Percentiles rank a stretch among this genome's conserved stretches.
Conservation (phyloP, 352 stramenopile species). For the Thalassiosira hispida region DNA sequence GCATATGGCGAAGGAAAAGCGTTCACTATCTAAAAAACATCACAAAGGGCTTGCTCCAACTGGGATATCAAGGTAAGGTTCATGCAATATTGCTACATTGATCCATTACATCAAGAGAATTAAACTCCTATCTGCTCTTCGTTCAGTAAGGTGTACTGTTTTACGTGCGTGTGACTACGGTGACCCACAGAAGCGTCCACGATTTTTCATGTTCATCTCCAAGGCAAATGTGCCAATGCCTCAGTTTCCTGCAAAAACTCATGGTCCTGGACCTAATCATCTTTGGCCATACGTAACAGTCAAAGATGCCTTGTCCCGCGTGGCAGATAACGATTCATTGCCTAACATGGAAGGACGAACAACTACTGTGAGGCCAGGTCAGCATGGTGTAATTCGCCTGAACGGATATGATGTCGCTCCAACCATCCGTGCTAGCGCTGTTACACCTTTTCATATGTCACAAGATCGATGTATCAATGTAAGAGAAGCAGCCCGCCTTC, state of each 20-base stretch:
- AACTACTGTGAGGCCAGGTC: slow-evolving; percentile 16
- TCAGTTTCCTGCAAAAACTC: slow-evolving; percentile 29
- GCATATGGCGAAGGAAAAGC: slow-evolving; percentile 18
- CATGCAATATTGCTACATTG: too few relatives aligned
- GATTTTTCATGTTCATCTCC: slow-evolving; percentile 49
- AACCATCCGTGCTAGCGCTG: slow-evolving; percentile 24
- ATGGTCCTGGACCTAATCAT: slow-evolving; percentile 10
- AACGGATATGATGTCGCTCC: slow-evolving; percentile 23
- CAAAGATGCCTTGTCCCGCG: slow-evolving; percentile 30
- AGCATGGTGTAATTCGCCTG: slow-evolving; percentile 29
- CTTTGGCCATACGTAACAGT: slow-evolving; percentile 33
- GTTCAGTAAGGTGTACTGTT: slow-evolving; percentile 21
- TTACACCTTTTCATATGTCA: slow-evolving; percentile 46
- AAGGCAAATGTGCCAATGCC: slow-evolving; percentile 33
- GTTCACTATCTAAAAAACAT: slow-evolving; percentile 47
- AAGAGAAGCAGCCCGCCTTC: slow-evolving; percentile 51
- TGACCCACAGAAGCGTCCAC: slow-evolving; percentile 48
- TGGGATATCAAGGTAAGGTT: slow-evolving; percentile 63
- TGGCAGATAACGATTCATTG: slow-evolving; percentile 18
- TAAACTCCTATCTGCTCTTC: too few relatives aligned
- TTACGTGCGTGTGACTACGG: slow-evolving; percentile 54
- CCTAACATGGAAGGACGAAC: slow-evolving; percentile 34
- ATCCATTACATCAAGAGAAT: too few relatives aligned
- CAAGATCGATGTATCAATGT: slow-evolving; percentile 46
- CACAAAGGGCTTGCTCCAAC: slow-evolving; percentile 29